Evolutionary conservation across 371 early-diverging fungal species (phyloP), one percentile per base, ranked within the genome.

Genomic region (Smittium culicis): DNA sequence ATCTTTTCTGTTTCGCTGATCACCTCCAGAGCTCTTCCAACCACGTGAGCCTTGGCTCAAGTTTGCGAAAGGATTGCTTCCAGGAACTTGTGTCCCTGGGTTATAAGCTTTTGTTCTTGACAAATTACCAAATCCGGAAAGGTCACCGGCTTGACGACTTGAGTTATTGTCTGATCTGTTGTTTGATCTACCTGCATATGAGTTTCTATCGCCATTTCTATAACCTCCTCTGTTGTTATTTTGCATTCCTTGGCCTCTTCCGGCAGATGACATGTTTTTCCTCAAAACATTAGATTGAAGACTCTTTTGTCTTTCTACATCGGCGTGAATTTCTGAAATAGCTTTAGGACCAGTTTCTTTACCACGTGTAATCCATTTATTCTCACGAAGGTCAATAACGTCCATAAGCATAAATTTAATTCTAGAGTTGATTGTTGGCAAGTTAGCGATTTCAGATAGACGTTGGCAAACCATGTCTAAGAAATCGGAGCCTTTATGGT

Each of bases 401-500:
- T 96, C 98, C 81, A 83, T 73, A 35, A 98, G 78, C 93, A 91
- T 92, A 73, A 95, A 95, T 61, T 91, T 85, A 72, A 93, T 90
- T 79, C 96, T 88, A 54, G 89, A 87, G 61, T 85, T 77, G 54
- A 95, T 73, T 69, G 82, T 82, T 66, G 77, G 71, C 74, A 83
- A 82, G 35, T 77, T 81, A 28, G 85, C 72, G 79, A 90, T 71
- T 61, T 85, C 84, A 35, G 79, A 68, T 82, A 96, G 87, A 34
- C 89, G 82, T 35, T 70, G 72, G 74, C 95, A 91, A 81, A 90
- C 93, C 27, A 77, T 72, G 72, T 93, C 89, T 80, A 93, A 82
- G 72, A 83, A 80, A 32, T 67, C 61, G 72, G 77, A 76, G 57
- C 83, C 83, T 66, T 80, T 72, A 64, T 74, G 66, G 32, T 68